Evolutionary conservation across 116 monocot species (phyloP).

Genomic region (Zostera marina): DNA sequence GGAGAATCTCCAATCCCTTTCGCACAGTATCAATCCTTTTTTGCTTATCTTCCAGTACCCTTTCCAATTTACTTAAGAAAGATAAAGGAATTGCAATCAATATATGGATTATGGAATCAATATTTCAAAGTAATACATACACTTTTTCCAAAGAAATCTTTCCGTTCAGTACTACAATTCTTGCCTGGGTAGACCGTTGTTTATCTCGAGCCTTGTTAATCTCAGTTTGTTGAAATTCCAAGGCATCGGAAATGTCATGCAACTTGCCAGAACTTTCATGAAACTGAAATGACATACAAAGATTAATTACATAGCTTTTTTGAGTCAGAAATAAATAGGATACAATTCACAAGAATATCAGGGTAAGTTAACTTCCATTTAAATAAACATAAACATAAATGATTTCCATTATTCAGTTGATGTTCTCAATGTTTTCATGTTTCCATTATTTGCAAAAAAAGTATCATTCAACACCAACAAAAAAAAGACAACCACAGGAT

Average conservation of each 20-base stretch:
- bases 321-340: background rate
- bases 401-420: background rate
- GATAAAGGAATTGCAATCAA: background rate
- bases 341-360: background rate
- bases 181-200: conserved; percentile 43
- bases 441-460: background rate
- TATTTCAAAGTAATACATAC: conserved; percentile 19
- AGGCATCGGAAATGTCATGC: conserved; percentile 54
- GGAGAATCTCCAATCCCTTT: conserved; percentile 28
- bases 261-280: conserved; percentile 16
- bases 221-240: conserved; percentile 80
- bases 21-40: conserved; percentile 36
- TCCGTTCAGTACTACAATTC: conserved; percentile 55
- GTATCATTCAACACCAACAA: background rate
- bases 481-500: background rate
- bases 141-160: conserved; percentile 49
- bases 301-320: background rate
- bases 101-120: background rate
- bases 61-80: conserved; percentile 40
- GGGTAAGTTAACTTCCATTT: background rate
- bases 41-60: conserved; percentile 42
- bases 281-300: conserved; percentile 12
- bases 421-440: background rate
- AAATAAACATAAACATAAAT: background rate
- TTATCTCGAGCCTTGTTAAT: conserved; percentile 53